Conservation (phyloP, 202 grass and related monocot genomes). For the Zoysia matrella region DNA sequence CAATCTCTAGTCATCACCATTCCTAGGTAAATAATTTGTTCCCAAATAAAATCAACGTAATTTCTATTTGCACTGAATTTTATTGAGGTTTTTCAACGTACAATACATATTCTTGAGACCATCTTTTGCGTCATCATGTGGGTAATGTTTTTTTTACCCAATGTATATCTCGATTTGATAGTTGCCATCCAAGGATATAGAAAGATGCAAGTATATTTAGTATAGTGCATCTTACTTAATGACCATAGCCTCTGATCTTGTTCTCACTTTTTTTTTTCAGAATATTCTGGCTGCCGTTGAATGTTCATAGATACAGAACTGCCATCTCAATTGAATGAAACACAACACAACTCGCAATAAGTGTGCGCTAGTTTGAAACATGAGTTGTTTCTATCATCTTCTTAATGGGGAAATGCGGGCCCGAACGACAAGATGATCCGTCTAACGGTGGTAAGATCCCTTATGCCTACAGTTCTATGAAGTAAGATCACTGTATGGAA, state of each 20-base stretch:
- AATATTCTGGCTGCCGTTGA: conserved; percentile 22
- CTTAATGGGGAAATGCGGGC: conserved; percentile 45
- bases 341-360: neutral
- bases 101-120: neutral
- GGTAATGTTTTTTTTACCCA: neutral
- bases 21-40: neutral
- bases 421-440: conserved; percentile 22
- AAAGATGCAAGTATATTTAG: neutral
- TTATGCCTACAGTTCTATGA: conserved; percentile 7
- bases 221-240: conserved; percentile 1
- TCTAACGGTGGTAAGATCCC: conserved; percentile 48
- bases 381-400: conserved; percentile 75
- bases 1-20: neutral
- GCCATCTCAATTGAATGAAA: conserved; percentile 36
- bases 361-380: conserved; percentile 13
- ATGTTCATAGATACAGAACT: conserved; percentile 15
- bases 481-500: neutral
- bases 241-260: conserved; percentile 23
- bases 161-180: conserved; percentile 3
- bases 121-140: too few species aligned
- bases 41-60: neutral
- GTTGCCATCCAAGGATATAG: neutral
- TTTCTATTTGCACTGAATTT: neutral
- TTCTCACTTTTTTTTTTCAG: conserved; percentile 24
- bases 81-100: neutral